Evolutionary conservation across 352 stramenopile genomes (phyloP), one percentile per base, ranked within the genome.

Genomic region (Phytopythium aichiense): DNA sequence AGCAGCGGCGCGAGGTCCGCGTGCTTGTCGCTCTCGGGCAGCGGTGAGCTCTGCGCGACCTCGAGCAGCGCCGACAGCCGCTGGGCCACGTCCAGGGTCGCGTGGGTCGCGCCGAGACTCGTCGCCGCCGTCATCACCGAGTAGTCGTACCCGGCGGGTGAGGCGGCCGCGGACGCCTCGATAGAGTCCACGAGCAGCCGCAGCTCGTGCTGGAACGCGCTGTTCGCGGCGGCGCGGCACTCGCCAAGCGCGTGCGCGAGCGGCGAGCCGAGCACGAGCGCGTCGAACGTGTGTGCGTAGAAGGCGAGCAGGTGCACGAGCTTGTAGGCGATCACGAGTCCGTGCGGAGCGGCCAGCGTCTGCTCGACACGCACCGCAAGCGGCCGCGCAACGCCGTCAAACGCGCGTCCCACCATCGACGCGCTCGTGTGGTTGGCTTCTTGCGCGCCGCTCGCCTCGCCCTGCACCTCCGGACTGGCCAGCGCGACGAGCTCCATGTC

Each of bases 291-390:
- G 58, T 79, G 68, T 25, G 85, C 64, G 60, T 91, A 91, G 53
- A 91, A 91, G 12, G 64, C 79, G 0, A 92, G 65, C 40, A 92
- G 49, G 37, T 91, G 81, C 13, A 89, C 74, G 9, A 92, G 50
- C 23, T 87, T 83, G 67, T 87, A 92, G 25, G 77, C 68, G 28
- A 81, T 76, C 37, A 86, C 70, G 28, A 89, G 78, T 8, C 73
- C 74, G 53, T 84, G 78, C n/a, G 69, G 67, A 20, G 74, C 72
- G 28, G 73, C 60, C 1, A 91, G 68, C 4, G 77, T 87, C 60
- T 91, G 84, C 60, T 93, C 77, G 0, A 93, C 60, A 11, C 82
- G 80, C 8, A 88, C 76, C 58, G 88, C 74, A 0, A 93, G 66
- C 15, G 81, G 81, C 20, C 73, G 69, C 15, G 81, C 70, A 11